Evolutionary conservation across 163 green algal genomes (phyloP).

Genomic region (Scenedesmus sp.): DNA sequence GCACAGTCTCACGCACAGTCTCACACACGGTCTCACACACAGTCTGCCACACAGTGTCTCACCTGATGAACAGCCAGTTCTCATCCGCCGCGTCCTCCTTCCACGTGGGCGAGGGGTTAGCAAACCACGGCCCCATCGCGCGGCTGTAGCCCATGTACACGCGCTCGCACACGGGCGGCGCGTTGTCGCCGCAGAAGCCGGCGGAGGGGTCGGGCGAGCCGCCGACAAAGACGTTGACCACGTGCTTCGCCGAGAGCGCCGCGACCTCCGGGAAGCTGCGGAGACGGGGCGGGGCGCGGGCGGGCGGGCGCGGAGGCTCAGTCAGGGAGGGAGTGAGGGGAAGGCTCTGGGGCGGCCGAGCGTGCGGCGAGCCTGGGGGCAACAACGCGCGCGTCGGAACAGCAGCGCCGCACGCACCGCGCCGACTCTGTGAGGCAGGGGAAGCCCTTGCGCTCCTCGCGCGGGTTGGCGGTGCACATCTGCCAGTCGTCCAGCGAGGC

Average conservation of each 20-base stretch:
- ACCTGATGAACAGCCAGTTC: constrained; percentile 26
- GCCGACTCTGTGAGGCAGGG: constrained; percentile 9
- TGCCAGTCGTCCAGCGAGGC: constrained; percentile 9
- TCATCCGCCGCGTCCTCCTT: constrained; percentile 1
- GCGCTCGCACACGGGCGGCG: too few relatives aligned
- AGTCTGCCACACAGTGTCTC: constrained; percentile 19
- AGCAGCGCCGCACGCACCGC: background rate
- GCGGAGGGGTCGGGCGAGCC: too few relatives aligned
- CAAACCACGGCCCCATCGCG: too few relatives aligned
- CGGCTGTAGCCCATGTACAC: too few relatives aligned
- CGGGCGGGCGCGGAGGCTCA: too few relatives aligned
- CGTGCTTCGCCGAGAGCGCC: constrained; percentile 6
- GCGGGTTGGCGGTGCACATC: constrained; percentile 23
- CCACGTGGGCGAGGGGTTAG: background rate
- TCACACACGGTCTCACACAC: too few relatives aligned
- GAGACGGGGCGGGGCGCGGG: background rate
- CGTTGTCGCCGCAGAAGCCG: too few relatives aligned
- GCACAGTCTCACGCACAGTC: too few relatives aligned
- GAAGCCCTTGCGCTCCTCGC: constrained; percentile 10
- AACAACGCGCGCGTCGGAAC: too few relatives aligned
- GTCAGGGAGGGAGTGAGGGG: too few relatives aligned
- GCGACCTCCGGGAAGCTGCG: background rate
- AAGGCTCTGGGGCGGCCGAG: too few relatives aligned
- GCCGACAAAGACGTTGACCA: background rate
- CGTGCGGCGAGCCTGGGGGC: too few relatives aligned